Evolutionary conservation across 208 protist species (phyloP).

Genomic region (Leishmania tarentolae): DNA sequence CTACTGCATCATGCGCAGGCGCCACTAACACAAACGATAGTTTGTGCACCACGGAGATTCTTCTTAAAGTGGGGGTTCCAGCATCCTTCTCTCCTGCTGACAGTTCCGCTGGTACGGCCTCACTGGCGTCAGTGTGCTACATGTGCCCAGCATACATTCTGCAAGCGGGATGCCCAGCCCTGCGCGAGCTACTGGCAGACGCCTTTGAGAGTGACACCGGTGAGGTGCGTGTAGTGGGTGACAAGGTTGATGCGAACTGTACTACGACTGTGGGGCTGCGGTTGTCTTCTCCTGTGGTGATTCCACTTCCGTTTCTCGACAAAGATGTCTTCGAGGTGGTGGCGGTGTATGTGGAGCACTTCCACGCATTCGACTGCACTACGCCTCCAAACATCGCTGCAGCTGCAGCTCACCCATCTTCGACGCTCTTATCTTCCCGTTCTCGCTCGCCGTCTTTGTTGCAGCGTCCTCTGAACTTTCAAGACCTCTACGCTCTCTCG

Average conservation of each 20-base stretch:
- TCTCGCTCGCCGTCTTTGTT: slow-evolving; percentile 18
- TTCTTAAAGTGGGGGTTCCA: slow-evolving; percentile 23
- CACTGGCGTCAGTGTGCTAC: slow-evolving; percentile 16
- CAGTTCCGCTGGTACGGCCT: not conserved
- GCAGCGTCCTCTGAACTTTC: slow-evolving; percentile 37
- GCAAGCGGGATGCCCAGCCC: slow-evolving; percentile 31
- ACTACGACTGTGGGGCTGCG: not conserved
- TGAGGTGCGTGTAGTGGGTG: not conserved
- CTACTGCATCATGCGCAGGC: not conserved
- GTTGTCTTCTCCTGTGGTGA: not conserved
- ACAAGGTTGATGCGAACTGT: not conserved
- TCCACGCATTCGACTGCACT: slow-evolving; percentile 36
- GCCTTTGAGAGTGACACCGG: slow-evolving; percentile 4
- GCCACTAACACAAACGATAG: not conserved
- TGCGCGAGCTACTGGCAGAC: slow-evolving; percentile 49
- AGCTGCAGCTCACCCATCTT: not conserved
- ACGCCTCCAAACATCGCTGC: not conserved
- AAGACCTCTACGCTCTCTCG: slow-evolving; percentile 61
- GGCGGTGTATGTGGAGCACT: slow-evolving; percentile 76
- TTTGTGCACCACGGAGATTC: slow-evolving; percentile 10
- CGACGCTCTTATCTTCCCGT: not conserved
- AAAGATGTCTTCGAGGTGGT: slow-evolving; percentile 49
- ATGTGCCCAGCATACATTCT: slow-evolving; percentile 48
- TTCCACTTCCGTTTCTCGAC: slow-evolving; percentile 50
- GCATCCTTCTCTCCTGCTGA: not conserved